Conservation (phyloP, 352 stramenopile species). For the Phytophthora podocarpi region DNA sequence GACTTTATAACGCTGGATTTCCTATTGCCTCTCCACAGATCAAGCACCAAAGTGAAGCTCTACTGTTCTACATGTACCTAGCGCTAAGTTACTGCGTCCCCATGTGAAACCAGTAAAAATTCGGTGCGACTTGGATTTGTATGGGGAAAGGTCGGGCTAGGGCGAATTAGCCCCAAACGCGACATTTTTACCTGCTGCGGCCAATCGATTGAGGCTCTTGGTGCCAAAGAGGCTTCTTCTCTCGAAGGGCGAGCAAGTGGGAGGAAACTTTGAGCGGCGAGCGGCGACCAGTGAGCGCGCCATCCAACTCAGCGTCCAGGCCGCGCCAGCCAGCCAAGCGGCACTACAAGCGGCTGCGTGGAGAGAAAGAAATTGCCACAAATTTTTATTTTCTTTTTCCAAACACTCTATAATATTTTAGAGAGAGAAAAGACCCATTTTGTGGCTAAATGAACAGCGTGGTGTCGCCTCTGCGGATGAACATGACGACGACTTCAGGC, state of each 20-base stretch:
- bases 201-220: conserved; percentile 7
- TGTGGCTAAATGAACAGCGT: conserved; percentile 37
- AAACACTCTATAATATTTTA: background rate
- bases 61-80: too few relatives aligned
- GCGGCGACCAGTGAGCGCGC: background rate
- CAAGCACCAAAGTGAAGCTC: too few relatives aligned
- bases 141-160: conserved; percentile 21
- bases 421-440: background rate
- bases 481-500: conserved; percentile 33
- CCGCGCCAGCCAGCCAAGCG: background rate
- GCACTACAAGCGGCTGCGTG: background rate
- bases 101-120: conserved; percentile 21
- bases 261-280: conserved; percentile 14
- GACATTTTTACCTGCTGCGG: conserved; percentile 17
- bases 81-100: too few relatives aligned
- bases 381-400: background rate
- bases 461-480: conserved; percentile 43
- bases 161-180: conserved; percentile 18
- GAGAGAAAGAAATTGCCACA: too few relatives aligned
- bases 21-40: too few relatives aligned
- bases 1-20: too few relatives aligned
- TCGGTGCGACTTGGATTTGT: conserved; percentile 36
- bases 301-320: background rate
- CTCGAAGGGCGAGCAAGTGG: conserved; percentile 22
- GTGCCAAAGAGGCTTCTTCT: conserved; percentile 35